Evolutionary conservation across 2,329 filamentous ascomycete genomes (phyloP).

Genomic region (Alternaria conjuncta): DNA sequence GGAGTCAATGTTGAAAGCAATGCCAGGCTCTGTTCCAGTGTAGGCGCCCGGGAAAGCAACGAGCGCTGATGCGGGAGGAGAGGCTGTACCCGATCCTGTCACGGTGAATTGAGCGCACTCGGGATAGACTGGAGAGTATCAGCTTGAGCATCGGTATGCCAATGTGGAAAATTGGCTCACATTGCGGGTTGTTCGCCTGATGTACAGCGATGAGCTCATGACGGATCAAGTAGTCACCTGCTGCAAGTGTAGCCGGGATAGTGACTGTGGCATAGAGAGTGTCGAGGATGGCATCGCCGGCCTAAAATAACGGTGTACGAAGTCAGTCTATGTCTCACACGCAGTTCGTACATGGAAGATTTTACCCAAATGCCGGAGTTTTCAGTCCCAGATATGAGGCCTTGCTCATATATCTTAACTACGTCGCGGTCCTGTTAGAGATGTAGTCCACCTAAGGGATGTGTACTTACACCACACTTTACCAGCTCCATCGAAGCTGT

Average conservation of each 20-base stretch:
- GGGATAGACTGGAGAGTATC: conserved; percentile 56
- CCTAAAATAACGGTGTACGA: too few relatives aligned
- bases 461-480: conserved; percentile 52
- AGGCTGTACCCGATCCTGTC: conserved; percentile 55
- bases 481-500: conserved; percentile 58
- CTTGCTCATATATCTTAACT: conserved; percentile 64
- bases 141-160: conserved; percentile 13
- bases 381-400: conserved; percentile 54
- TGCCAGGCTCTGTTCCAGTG: conserved; percentile 55
- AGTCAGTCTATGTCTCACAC: too few relatives aligned
- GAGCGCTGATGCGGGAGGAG: conserved; percentile 50
- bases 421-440: conserved; percentile 24
- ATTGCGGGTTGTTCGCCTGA: conserved; percentile 59
- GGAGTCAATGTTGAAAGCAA: conserved; percentile 45
- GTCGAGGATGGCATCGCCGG: conserved; percentile 53
- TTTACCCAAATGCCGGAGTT: conserved; percentile 56
- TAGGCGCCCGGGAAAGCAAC: conserved; percentile 53
- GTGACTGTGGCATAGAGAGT: conserved; percentile 58
- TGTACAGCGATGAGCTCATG: conserved; percentile 65
- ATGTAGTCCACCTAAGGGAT: not conserved
- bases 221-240: conserved; percentile 64
- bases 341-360: too few relatives aligned
- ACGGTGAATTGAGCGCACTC: conserved; percentile 63
- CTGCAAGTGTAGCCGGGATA: conserved; percentile 55
- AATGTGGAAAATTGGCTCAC: conserved; percentile 18